Evolutionary conservation across 176 grass and related monocot species (phyloP).

Genomic region (Bromus sterilis): DNA sequence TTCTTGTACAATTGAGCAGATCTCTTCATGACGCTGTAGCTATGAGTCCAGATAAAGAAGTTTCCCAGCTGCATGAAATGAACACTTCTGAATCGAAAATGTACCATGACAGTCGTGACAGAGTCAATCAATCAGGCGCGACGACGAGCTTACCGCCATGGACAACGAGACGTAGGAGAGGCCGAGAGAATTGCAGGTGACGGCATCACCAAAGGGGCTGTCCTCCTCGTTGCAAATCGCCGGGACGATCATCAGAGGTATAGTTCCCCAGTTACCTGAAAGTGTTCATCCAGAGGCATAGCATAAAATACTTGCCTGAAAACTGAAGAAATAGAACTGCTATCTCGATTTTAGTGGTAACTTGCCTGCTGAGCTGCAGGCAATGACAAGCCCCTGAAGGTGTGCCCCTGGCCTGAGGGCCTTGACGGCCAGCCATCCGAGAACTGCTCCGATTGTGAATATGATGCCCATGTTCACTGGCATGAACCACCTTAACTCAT

Average conservation of each 20-base stretch:
- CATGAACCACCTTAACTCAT: slow-evolving; percentile 57
- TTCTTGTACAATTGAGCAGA: slow-evolving; percentile 22
- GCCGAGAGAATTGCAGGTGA: slow-evolving; percentile 36
- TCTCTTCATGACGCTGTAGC: slow-evolving; percentile 45
- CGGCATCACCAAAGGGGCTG: slow-evolving; percentile 39
- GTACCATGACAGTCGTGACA: background rate
- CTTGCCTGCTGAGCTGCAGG: slow-evolving; percentile 53
- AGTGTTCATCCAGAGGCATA: background rate
- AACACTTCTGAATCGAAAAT: background rate
- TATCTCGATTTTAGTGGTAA: background rate
- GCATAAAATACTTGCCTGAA: background rate
- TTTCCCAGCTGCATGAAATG: background rate
- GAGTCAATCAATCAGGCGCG: background rate
- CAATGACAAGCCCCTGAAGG: slow-evolving; percentile 30
- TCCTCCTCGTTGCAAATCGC: slow-evolving; percentile 46
- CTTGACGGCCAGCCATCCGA: slow-evolving; percentile 32
- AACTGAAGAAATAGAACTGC: background rate
- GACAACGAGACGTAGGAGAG: slow-evolving; percentile 59
- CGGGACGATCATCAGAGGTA: slow-evolving; percentile 58
- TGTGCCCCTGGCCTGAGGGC: background rate
- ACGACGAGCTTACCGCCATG: slow-evolving; percentile 27
- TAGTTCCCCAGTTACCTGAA: slow-evolving; percentile 42
- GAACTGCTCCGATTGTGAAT: slow-evolving; percentile 31
- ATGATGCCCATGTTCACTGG: slow-evolving; percentile 43
- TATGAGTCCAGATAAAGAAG: slow-evolving; percentile 1